These are phyloP conservation scores for Xanthoconium stramineum DNA, from an alignment of 768 basidiomycete species.

Conservation along the genomic window DNA sequence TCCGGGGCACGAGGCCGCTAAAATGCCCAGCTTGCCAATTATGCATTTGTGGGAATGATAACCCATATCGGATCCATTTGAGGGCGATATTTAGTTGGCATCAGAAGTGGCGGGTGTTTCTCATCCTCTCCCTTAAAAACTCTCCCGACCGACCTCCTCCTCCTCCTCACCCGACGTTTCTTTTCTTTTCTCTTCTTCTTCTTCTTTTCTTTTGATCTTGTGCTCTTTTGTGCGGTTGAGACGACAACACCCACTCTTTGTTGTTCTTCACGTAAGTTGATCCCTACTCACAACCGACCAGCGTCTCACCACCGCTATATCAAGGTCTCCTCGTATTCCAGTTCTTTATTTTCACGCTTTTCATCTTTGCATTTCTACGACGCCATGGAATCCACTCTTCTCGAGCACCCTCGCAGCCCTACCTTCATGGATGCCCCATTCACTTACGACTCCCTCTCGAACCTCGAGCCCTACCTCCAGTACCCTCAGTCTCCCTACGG, in stretches of 20 bases:
- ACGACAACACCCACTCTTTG: conserved; percentile 29
- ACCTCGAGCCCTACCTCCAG: conserved; percentile 59
- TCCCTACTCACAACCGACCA: neutral
- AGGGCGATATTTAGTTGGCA: conserved; percentile 33
- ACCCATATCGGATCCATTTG: conserved; percentile 10
- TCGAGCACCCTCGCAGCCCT: conserved; percentile 50
- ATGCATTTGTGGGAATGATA: neutral
- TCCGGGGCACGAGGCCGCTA: conserved; percentile 33
- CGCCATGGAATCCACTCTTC: conserved; percentile 47
- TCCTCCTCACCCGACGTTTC: conserved; percentile 41
- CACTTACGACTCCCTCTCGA: conserved; percentile 43
- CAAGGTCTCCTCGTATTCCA: conserved; percentile 32
- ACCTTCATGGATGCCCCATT: conserved; percentile 49
- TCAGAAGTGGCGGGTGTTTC: conserved; percentile 28
- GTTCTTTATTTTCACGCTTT: conserved; percentile 32
- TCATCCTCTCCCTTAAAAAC: conserved; percentile 24
- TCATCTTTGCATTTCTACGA: conserved; percentile 36
- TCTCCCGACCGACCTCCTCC: conserved; percentile 24
- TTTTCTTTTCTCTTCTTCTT: conserved; percentile 28
- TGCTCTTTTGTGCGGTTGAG: conserved; percentile 35
- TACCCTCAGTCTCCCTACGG: conserved; percentile 66
- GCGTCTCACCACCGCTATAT: conserved; percentile 8
- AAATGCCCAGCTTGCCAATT: conserved; percentile 22
- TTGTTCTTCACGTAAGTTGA: conserved; percentile 34
- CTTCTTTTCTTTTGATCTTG: conserved; percentile 24